A percentile compares a stretch with the other conserved stretches of the same genome.
Conservation (phyloP, 768 basidiomycete genomes). For the Phylloporus scabripes region DNA sequence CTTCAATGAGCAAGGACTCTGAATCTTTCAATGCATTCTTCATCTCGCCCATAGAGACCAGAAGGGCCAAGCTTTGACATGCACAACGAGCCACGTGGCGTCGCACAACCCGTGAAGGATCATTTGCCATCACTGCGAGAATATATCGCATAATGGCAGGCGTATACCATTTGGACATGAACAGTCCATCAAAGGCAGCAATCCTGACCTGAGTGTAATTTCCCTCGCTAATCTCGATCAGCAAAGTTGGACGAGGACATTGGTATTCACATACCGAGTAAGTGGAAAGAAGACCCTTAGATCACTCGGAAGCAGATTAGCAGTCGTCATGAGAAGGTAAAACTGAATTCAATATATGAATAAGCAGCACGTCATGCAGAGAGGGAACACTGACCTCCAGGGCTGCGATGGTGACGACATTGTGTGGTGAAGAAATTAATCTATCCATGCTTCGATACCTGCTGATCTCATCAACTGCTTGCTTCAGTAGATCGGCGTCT, state of each 20-base stretch:
- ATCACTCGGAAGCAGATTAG: conserved; percentile 73
- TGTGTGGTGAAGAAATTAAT: conserved; percentile 90
- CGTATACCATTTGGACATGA: conserved; percentile 84
- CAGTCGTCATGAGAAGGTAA: conserved; percentile 69
- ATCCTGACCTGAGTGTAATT: conserved; percentile 90
- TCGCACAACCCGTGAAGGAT: conserved; percentile 75
- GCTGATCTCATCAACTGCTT: conserved; percentile 77
- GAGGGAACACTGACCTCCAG: conserved; percentile 63
- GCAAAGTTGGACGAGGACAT: not conserved
- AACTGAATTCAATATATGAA: conserved; percentile 45
- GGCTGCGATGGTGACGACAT: conserved; percentile 85
- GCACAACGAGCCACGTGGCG: conserved; percentile 84
- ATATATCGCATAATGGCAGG: conserved; percentile 83
- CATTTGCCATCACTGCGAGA: conserved; percentile 78
- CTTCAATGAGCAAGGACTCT: conserved; percentile 78
- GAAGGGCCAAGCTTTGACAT: conserved; percentile 79
- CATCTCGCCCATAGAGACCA: conserved; percentile 90
- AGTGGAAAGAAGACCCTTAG: conserved; percentile 77
- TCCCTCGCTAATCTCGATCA: conserved; percentile 63
- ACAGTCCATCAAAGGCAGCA: conserved; percentile 90
- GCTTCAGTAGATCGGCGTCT: conserved; percentile 64
- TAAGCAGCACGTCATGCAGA: not conserved
- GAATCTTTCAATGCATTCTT: conserved; percentile 67
- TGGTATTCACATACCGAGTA: conserved; percentile 58
- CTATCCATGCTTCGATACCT: conserved; percentile 94